Base-by-base conservation (phyloP, 2,329 filamentous ascomycete species). In the Colletotrichum liaoningense region DNA sequence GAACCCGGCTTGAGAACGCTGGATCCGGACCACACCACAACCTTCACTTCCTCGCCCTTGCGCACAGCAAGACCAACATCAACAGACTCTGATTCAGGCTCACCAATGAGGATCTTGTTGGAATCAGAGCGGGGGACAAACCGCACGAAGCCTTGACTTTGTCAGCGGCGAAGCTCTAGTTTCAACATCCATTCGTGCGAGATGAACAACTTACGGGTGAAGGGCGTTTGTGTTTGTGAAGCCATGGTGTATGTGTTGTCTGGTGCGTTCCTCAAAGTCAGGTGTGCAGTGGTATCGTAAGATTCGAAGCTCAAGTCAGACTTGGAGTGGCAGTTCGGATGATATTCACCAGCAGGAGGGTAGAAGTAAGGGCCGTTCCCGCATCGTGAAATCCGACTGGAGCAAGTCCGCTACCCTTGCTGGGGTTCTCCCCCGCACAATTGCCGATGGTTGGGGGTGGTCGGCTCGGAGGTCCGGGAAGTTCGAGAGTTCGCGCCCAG, bases 21-120 rank as follows among this genome's bases (percentile, higher is more conserved):
- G 1, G 82, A 83, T 22, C 91, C 90, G 28, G 87, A 89, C 81
- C 89, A 92, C 7, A 90, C 83, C 54, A 84, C 84, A 58, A 90
- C 89, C 33, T 84, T 77, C 46, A 92, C 89, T 54, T 91, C 87
- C 74, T 89, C 82, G 46, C 88, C 88, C 58, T 88, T 85, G 74
- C 86, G 86, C 33, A 91, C 79, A 19, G 90, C 90, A 30, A 86
- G 79, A 57, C 90, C 90, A 57, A 93, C 87, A 77, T 92, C 90
- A 38, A 90, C 74, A 11, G 84, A 79, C 26, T 83, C 79, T 73
- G 89, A 86, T 42, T 85, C 81, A 2, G 90, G 90, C 77, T 92
- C 86, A 42, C 89, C 90, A 76, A 91, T 87, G 60, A 90, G 81
- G 66, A 89, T 79, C 74, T 85, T 86, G 72, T 82, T 80, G 49